Base-by-base conservation (phyloP, 495 filamentous ascomycete species). In the Trichoderma gamsii region DNA sequence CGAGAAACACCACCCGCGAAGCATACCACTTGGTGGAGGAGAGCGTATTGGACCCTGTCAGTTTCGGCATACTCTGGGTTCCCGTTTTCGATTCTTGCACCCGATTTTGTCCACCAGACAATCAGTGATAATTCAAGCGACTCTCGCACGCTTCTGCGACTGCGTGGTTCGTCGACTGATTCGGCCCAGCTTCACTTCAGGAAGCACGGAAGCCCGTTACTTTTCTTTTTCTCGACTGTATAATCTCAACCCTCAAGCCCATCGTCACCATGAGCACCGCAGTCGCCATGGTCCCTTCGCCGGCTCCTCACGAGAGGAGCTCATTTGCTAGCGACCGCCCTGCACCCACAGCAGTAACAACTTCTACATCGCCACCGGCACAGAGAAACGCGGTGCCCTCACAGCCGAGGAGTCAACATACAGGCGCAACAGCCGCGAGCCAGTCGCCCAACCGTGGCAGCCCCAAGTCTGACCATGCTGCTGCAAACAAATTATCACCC, bases 201-300 rank as follows among this genome's bases (percentile, higher is more conserved):
- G 41, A 38, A n/a, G 25, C 41, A 65, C 13, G 3, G 0, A 64
- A 16, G 9, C 5, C 61, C 16, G 4, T 21, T 43, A 2, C 64
- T 43, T 43, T 65, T 43, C 23, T 27, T 27, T 16, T 12, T 15
- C n/a, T 27, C 64, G 29, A 21, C 23, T 35, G 16, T 32, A 41
- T 65, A 23, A 65, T 43, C 61, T 27, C 61, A n/a, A 8, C 11
- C 7, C 16, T 8, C 61, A 15, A 35, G 8, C 41, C 3, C 15
- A 66, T 35, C 23, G 69, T 70, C 78, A 84, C 70, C 74, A 86
- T 86, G 84, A 85, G 83, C 74, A 81, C 83, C 74, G 84, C 82
- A 69, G 80, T 86, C 76, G 83, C 84, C 63, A 85, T 86, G 83
- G 83, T 82, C 71, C 82, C 82, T 65, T 85, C 84, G 64, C 84